These are phyloP conservation scores for Breynia disticha DNA, from an alignment of 441 rosid species.

Conservation along the genomic window DNA sequence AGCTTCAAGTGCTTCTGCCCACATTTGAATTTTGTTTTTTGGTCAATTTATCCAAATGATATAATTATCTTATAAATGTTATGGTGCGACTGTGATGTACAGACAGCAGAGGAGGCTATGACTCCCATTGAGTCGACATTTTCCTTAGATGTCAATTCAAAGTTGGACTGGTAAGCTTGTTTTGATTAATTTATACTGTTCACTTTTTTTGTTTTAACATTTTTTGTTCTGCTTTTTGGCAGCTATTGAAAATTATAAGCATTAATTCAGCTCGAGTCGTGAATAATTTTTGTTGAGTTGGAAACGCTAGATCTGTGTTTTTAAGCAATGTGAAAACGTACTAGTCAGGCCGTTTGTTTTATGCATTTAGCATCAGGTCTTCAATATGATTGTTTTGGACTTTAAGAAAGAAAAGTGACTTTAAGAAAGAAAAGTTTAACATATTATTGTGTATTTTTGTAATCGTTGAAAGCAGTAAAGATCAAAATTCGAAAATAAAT, in stretches of 20 bases:
- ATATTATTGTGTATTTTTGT: too few relatives aligned
- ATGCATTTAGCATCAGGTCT: too few relatives aligned
- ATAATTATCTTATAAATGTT: constrained; percentile 9
- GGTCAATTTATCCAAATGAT: not conserved
- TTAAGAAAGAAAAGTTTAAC: not conserved
- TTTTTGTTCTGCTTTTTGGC: not conserved
- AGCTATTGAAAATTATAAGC: not conserved
- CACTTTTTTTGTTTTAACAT: not conserved
- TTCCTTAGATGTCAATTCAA: constrained; percentile 81
- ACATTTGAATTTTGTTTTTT: not conserved
- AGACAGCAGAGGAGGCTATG: constrained; percentile 99
- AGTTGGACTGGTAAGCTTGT: constrained; percentile 73
- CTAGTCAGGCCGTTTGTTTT: too few relatives aligned
- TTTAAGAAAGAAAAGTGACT: not conserved
- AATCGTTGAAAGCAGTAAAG: too few relatives aligned
- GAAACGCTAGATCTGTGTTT: too few relatives aligned
- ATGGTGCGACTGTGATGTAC: constrained; percentile 14
- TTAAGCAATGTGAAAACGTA: too few relatives aligned
- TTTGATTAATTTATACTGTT: not conserved
- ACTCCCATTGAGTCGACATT: constrained; percentile 95
- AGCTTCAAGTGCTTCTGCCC: not conserved
- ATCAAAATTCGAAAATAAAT: too few relatives aligned
- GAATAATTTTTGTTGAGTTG: too few relatives aligned
- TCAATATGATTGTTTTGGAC: not conserved
- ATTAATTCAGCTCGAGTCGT: not conserved